A percentile compares a stretch with the other conserved stretches of the same genome.
Evolutionary conservation across 352 stramenopile genomes (phyloP).

Genomic region (Phytophthora multivora): DNA sequence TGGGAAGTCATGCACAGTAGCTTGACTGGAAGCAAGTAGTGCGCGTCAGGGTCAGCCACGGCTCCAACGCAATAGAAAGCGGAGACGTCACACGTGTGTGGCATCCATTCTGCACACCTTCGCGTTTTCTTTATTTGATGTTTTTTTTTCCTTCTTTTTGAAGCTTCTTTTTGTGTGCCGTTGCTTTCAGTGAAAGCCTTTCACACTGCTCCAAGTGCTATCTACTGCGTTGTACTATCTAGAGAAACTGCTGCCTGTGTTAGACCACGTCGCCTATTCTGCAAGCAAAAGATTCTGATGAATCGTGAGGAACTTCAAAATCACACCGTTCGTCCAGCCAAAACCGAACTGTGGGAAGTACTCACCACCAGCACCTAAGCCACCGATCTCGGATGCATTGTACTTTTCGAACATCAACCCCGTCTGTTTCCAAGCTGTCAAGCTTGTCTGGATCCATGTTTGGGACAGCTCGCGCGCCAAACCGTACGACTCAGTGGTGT

Average conservation of each 20-base stretch:
- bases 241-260: background rate
- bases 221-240: background rate
- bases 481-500: constrained; percentile 48
- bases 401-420: constrained; percentile 92
- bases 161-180: constrained; percentile 7
- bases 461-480: constrained; percentile 59
- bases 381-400: constrained; percentile 70
- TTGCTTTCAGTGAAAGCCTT: background rate
- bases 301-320: constrained; percentile 85
- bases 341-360: constrained; percentile 91
- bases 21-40: constrained; percentile 29
- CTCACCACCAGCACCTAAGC: constrained; percentile 78
- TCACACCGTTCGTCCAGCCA: constrained; percentile 87
- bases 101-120: constrained; percentile 34
- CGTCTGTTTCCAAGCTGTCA: constrained; percentile 68
- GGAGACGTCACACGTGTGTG: constrained; percentile 18
- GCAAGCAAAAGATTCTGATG: constrained; percentile 68
- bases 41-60: constrained; percentile 21
- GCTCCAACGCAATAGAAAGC: constrained; percentile 36
- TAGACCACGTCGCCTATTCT: constrained; percentile 10
- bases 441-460: constrained; percentile 68
- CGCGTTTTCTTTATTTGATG: constrained; percentile 35
- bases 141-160: constrained; percentile 17
- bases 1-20: constrained; percentile 15
- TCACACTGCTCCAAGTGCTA: background rate